phyloP scores from a whole-genome alignment of 2,329 filamentous ascomycete species.

The Elsinoe ampelina region DNA sequence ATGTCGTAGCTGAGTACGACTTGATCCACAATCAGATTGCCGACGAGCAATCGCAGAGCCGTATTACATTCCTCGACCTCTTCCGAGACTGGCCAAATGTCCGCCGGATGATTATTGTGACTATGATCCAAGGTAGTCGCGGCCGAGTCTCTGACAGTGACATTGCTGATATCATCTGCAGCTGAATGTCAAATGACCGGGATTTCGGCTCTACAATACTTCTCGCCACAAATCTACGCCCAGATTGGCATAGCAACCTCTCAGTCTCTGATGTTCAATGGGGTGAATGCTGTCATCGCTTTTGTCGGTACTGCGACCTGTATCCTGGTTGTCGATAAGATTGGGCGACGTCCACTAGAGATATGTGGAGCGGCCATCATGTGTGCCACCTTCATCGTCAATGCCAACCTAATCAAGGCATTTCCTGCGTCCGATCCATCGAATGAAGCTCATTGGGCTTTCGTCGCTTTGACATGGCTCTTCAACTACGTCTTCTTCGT shows the following conservation, averaged over 20 bases:
- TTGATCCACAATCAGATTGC: constrained; percentile 21
- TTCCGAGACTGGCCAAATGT: constrained; percentile 20
- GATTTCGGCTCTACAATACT: constrained; percentile 24
- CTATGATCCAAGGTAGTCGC: constrained; percentile 20
- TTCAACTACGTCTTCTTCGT: constrained; percentile 23
- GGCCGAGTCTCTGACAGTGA: too few relatives aligned
- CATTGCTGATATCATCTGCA: not conserved
- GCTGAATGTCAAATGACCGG: constrained; percentile 23
- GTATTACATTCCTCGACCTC: constrained; percentile 19
- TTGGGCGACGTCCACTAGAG: constrained; percentile 19
- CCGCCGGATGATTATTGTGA: constrained; percentile 22
- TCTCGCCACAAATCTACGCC: constrained; percentile 21
- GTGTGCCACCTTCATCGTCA: constrained; percentile 20
- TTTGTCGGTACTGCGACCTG: constrained; percentile 18
- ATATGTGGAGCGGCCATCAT: constrained; percentile 20
- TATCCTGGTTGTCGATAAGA: constrained; percentile 20
- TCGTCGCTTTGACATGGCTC: constrained; percentile 22
- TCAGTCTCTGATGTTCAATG: constrained; percentile 18
- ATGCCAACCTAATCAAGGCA: constrained; percentile 19
- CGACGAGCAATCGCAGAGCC: constrained; percentile 19
- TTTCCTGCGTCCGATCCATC: constrained; percentile 15
- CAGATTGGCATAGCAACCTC: constrained; percentile 20
- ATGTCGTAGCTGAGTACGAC: constrained; percentile 21
- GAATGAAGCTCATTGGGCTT: constrained; percentile 21
- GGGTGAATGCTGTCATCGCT: constrained; percentile 19